These are phyloP conservation scores for Penicillium roqueforti DNA, from an alignment of 495 filamentous ascomycete species.

Conservation along the genomic window DNA sequence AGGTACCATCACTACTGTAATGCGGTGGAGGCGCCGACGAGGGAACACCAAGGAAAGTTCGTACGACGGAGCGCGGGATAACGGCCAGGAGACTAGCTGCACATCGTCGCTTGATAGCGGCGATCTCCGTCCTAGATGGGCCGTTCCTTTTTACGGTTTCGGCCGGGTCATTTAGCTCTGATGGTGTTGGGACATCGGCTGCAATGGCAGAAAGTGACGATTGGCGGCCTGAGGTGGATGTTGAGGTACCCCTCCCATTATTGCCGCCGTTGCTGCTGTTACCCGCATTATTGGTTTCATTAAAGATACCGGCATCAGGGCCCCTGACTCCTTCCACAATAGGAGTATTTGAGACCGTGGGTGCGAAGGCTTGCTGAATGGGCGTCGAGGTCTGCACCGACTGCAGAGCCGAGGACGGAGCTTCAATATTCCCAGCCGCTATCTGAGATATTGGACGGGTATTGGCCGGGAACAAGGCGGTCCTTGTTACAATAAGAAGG, in stretches of 20 bases:
- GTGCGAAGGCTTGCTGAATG: slow-evolving; percentile 13
- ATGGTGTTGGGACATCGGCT: slow-evolving; percentile 6
- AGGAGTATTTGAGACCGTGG: slow-evolving; percentile 4
- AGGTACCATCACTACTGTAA: slow-evolving; percentile 25
- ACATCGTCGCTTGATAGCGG: slow-evolving; percentile 53
- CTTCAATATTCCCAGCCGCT: slow-evolving; percentile 21
- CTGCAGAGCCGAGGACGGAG: slow-evolving; percentile 27
- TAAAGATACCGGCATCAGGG: slow-evolving; percentile 13
- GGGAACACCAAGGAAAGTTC: slow-evolving; percentile 35
- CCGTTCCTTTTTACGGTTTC: slow-evolving; percentile 13
- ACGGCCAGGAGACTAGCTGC: slow-evolving; percentile 48
- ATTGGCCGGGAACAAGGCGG: slow-evolving; percentile 77
- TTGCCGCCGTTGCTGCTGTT: slow-evolving; percentile 13
- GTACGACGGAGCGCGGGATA: slow-evolving; percentile 39
- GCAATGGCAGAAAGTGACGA: not conserved
- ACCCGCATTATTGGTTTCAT: slow-evolving; percentile 7
- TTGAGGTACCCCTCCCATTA: slow-evolving; percentile 16
- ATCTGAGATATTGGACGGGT: slow-evolving; percentile 36
- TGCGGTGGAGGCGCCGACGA: slow-evolving; percentile 11
- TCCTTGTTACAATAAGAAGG: slow-evolving; percentile 67
- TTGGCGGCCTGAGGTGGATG: not conserved
- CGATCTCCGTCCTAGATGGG: slow-evolving; percentile 38
- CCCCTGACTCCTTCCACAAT: slow-evolving; percentile 6
- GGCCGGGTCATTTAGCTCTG: not conserved
- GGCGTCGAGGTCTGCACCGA: slow-evolving; percentile 28